Evolutionary conservation across 225 moss, liverwort and hornwort species (phyloP).

Genomic region (Thuidium tamariscinum): DNA sequence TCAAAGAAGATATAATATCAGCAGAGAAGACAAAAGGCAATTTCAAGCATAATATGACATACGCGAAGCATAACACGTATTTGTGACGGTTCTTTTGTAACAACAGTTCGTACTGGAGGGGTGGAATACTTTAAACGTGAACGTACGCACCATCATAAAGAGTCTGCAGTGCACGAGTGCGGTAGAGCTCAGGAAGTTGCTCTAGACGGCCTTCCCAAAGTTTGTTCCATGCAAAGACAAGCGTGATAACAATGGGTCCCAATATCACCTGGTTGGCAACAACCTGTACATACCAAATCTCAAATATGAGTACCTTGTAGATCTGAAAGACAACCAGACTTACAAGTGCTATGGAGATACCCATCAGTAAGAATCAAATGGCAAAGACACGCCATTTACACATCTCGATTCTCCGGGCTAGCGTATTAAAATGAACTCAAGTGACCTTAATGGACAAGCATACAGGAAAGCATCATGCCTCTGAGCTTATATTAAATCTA

Average conservation of each 20-base stretch:
- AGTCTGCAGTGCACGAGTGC: constrained; percentile 43
- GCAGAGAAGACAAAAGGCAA: not conserved
- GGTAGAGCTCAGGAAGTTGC: constrained; percentile 59
- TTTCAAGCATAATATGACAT: not conserved
- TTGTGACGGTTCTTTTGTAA: not conserved
- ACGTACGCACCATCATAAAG: constrained; percentile 49
- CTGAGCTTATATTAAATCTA: not conserved
- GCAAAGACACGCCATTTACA: not conserved
- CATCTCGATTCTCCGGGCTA: not conserved
- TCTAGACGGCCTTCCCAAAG: constrained; percentile 60
- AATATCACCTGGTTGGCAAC: constrained; percentile 68
- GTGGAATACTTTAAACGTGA: not conserved
- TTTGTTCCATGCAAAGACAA: constrained; percentile 88
- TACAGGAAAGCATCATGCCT: not conserved
- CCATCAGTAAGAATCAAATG: not conserved
- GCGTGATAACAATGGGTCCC: constrained; percentile 65
- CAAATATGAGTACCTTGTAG: not conserved
- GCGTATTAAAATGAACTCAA: not conserved
- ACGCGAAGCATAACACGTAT: not conserved
- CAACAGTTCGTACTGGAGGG: not conserved
- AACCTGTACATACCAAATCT: constrained; percentile 34
- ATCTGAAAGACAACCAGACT: not conserved
- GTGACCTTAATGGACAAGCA: not conserved
- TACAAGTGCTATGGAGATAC: not conserved
- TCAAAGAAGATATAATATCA: not conserved